Evolutionary conservation across 2,329 filamentous ascomycete species (phyloP), one percentile per base, ranked within the genome.

Genomic region (Penicillium decumbens): DNA sequence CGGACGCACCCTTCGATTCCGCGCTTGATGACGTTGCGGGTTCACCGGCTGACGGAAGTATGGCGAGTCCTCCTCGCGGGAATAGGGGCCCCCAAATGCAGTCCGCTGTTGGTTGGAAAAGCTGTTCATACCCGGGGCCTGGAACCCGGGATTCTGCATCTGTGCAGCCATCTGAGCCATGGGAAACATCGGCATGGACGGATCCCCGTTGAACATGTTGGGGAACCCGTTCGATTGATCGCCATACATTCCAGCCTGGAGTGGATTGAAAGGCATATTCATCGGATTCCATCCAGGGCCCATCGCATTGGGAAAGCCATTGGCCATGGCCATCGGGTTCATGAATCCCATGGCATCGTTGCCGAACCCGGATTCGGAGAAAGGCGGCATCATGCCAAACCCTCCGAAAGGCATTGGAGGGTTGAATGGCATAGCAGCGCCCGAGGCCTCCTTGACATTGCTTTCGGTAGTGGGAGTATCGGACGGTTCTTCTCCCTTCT

Each of bases 31-130:
- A 43, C 93, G 83, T 66, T 95, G 88, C 2, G 91, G 92, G 66
- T 98, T 98, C 54, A 97, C 88, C 0, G 93, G 93, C 69, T 95
- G 92, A 50, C 93, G 82, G 69, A 97, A 95, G 72, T 98, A 98
- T 6, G 93, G 88, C 52, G 90, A 89, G 50, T 95, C 90, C 48
- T 95, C 89, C 56, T 83, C 82, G 50, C 80, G 84, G 2, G 79
- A 78, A 51, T 77, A 73, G 10, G 77, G 76, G 15, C 77, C 75
- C 29, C 74, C 74, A 60, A 80, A 79, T 30, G 73, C 65, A 23
- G 75, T 78, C 47, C 77, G 72, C 61, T 83, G 80, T 61, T 84
- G 81, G 57, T 83, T 83, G 10, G 78, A 73, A 53, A 82, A 83
- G 41, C 66, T 67, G 25, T 69, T 68, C 55, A 67, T 66, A 32